These are phyloP conservation scores for Dalbergia oliveri DNA, from an alignment of 306 rosid species.

Conservation along the genomic window DNA sequence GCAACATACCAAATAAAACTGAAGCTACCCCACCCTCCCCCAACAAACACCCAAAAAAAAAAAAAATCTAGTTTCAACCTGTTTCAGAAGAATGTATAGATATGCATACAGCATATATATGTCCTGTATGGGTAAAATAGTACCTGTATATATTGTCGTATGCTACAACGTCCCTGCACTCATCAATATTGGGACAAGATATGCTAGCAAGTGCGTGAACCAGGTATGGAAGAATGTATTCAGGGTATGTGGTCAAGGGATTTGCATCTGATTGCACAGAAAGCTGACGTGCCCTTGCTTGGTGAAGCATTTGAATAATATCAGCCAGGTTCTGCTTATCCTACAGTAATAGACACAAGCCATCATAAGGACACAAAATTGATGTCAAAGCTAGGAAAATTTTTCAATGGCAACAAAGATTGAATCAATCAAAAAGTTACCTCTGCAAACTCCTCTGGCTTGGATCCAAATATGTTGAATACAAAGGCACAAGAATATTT, in stretches of 20 bases:
- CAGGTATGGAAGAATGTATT: slow-evolving; percentile 80
- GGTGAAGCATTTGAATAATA: slow-evolving; percentile 88
- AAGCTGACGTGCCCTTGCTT: slow-evolving; percentile 69
- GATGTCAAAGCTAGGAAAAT: slow-evolving; percentile 27
- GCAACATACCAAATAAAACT: slow-evolving; percentile 5
- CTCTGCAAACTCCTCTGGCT: slow-evolving; percentile 73
- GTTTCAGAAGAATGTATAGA: slow-evolving; percentile 11
- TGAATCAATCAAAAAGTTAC: slow-evolving; percentile 56
- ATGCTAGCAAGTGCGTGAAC: slow-evolving; percentile 93
- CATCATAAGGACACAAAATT: slow-evolving; percentile 40
- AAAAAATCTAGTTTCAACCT: background rate
- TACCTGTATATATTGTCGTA: slow-evolving; percentile 83
- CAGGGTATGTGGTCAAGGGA: slow-evolving; percentile 76
- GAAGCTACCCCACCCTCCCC: background rate
- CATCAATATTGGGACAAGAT: slow-evolving; percentile 88
- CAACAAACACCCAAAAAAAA: too few relatives aligned
- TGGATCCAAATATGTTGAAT: slow-evolving; percentile 64
- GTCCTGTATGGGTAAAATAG: slow-evolving; percentile 26
- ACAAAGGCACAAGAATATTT: slow-evolving; percentile 91
- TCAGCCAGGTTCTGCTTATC: slow-evolving; percentile 83
- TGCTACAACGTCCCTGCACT: slow-evolving; percentile 87
- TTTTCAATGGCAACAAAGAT: slow-evolving; percentile 39
- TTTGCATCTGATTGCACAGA: slow-evolving; percentile 78
- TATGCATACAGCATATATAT: slow-evolving; percentile 16
- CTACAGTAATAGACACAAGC: slow-evolving; percentile 56